phyloP scores from a whole-genome alignment of 2,329 filamentous ascomycete genomes.

The Graphium sp. region DNA sequence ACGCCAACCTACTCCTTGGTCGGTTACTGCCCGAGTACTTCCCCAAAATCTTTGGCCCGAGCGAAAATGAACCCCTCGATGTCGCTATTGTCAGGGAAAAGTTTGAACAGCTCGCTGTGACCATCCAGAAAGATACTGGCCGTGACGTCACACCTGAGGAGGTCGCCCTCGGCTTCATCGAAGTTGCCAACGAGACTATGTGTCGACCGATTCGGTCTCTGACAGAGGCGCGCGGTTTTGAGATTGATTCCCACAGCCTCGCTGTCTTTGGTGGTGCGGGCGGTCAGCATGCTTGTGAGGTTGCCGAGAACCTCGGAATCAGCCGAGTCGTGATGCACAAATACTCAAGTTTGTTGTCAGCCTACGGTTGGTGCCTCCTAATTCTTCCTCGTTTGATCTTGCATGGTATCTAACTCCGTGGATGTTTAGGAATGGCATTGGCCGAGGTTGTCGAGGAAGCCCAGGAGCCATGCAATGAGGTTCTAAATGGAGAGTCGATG shows the following conservation, averaged over 20 bases:
- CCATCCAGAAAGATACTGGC: constrained; percentile 19
- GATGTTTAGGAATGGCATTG: constrained; percentile 24
- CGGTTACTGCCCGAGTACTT: constrained; percentile 46
- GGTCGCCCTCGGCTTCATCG: constrained; percentile 51
- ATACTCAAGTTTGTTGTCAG: constrained; percentile 26
- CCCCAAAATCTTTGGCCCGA: constrained; percentile 55
- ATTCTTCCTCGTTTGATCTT: too few species aligned
- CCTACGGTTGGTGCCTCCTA: too few species aligned
- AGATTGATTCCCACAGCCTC: constrained; percentile 17
- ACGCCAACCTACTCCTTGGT: constrained; percentile 54
- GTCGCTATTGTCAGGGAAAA: constrained; percentile 19
- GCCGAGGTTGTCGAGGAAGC: constrained; percentile 25
- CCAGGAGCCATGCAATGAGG: constrained; percentile 16
- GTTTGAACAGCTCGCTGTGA: constrained; percentile 21
- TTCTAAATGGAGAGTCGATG: constrained; percentile 5
- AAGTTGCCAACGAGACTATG: constrained; percentile 62
- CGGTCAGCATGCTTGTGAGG: constrained; percentile 20
- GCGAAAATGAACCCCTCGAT: constrained; percentile 39
- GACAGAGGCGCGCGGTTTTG: constrained; percentile 17
- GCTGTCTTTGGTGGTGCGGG: constrained; percentile 16
- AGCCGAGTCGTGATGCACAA: constrained; percentile 22
- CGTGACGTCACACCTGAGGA: constrained; percentile 12
- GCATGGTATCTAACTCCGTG: too few species aligned
- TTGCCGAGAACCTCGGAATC: constrained; percentile 24
- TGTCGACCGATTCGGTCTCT: constrained; percentile 41